Conservation (phyloP, 179 eudicot genomes). For the Heliamphora pulchella region DNA sequence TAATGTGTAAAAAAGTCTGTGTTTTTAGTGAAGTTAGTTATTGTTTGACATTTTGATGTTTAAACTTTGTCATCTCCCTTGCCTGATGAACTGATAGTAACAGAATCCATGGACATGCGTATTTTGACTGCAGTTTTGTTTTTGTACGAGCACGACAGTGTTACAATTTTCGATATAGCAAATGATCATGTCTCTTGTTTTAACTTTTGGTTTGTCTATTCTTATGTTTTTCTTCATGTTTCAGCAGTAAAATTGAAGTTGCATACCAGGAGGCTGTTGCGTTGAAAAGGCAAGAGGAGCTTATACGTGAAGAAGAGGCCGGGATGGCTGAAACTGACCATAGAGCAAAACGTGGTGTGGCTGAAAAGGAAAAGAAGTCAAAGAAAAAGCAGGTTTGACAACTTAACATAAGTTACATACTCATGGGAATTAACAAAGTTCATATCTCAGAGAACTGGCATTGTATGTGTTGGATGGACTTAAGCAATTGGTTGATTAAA, state of each 20-base stretch:
- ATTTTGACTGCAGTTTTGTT: no score
- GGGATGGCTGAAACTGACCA: constrained; percentile 82
- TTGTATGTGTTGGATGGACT: background rate
- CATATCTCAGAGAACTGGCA: background rate
- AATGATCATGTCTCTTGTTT: background rate
- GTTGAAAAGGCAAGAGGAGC: constrained; percentile 92
- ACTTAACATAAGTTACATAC: background rate
- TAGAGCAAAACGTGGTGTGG: constrained; percentile 61
- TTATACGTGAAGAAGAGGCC: constrained; percentile 94
- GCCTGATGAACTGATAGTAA: no score
- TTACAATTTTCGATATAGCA: no score
- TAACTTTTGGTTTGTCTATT: background rate
- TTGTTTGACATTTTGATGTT: no score
- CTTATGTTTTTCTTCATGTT: constrained; percentile 7
- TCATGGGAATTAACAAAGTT: constrained; percentile 3
- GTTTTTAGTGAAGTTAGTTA: no score
- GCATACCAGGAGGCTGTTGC: constrained; percentile 95
- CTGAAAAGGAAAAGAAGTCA: constrained; percentile 73
- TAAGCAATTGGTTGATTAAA: no score
- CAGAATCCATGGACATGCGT: no score
- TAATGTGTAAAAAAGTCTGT: no score
- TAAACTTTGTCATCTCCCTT: no score
- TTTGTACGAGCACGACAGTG: no score
- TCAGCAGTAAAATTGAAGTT: constrained; percentile 78
- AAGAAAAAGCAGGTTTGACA: constrained; percentile 87